phyloP scores from a whole-genome alignment of 495 filamentous ascomycete species.

The Neurospora intermedia region DNA sequence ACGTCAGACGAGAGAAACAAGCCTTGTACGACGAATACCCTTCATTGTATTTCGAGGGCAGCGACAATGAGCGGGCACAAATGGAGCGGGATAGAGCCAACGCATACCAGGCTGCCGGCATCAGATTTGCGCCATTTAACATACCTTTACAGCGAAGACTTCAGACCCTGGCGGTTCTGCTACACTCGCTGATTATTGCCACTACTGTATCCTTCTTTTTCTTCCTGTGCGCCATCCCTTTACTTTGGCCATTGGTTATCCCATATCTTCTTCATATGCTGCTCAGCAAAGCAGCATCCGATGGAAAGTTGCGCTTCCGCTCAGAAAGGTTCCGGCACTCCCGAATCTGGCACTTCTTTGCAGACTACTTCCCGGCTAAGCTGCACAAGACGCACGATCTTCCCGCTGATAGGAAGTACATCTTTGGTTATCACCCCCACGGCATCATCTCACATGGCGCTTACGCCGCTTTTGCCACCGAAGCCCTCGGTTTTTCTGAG shows the following conservation, averaged over 20 bases:
- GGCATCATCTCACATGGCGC: conserved; percentile 95
- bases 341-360: conserved; percentile 80
- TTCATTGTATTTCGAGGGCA: background rate
- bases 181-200: conserved; percentile 75
- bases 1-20: background rate
- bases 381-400: conserved; percentile 78
- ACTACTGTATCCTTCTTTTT: conserved; percentile 73
- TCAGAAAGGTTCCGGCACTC: conserved; percentile 61
- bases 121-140: conserved; percentile 81
- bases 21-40: background rate
- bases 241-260: conserved; percentile 86
- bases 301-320: conserved; percentile 63
- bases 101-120: conserved; percentile 21
- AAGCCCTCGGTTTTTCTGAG: conserved; percentile 75
- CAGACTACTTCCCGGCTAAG: conserved; percentile 80
- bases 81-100: conserved; percentile 11
- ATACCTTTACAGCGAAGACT: conserved; percentile 76
- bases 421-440: conserved; percentile 96
- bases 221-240: conserved; percentile 77
- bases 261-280: conserved; percentile 80
- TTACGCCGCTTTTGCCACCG: conserved; percentile 85
- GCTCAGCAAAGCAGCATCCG: conserved; percentile 62
- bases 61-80: conserved; percentile 1
- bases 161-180: conserved; percentile 77
- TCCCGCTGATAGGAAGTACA: conserved; percentile 79